Percentiles rank a stretch among this genome's conserved stretches.
Conservation (phyloP, 1,284 basidiomycete genomes). For the Acaromyces ingoldii region DNA sequence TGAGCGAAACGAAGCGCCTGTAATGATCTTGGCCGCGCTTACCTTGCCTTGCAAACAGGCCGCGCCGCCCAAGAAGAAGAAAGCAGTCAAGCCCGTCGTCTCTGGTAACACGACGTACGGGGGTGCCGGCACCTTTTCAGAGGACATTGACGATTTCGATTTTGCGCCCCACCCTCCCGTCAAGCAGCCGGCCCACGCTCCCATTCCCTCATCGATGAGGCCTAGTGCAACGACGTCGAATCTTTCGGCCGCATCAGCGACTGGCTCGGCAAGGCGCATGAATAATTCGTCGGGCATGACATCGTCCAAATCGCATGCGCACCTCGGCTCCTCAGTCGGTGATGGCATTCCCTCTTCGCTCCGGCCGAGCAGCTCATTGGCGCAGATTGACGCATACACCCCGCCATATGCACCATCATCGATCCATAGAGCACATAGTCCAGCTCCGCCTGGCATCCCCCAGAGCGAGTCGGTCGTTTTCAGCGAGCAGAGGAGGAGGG, state of each 20-base stretch:
- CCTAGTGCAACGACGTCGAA: slow-evolving; percentile 13
- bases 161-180: slow-evolving; percentile 15
- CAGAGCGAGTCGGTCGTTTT: not conserved
- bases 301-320: slow-evolving; percentile 2
- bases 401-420: slow-evolving; percentile 40
- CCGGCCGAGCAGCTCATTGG: slow-evolving; percentile 40
- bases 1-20: not conserved
- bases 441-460: slow-evolving; percentile 20
- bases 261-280: not conserved
- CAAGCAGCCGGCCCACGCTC: slow-evolving; percentile 20
- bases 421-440: slow-evolving; percentile 29
- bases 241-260: not conserved
- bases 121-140: slow-evolving; percentile 40
- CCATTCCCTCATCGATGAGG: slow-evolving; percentile 35
- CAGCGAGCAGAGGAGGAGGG: slow-evolving; percentile 7
- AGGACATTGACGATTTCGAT: slow-evolving; percentile 19
- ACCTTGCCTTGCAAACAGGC: slow-evolving; percentile 2
- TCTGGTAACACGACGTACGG: slow-evolving; percentile 33
- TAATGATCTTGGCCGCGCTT: not conserved
- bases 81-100: slow-evolving; percentile 18
- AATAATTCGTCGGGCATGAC: slow-evolving; percentile 6
- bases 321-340: slow-evolving; percentile 13
- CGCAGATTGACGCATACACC: slow-evolving; percentile 38
- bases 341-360: slow-evolving; percentile 31
- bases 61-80: slow-evolving; percentile 37